Percentiles rank a stretch among this genome's conserved stretches.
Evolutionary conservation across 169 alveolate species (phyloP).

Genomic region (Babesia bigemina): DNA sequence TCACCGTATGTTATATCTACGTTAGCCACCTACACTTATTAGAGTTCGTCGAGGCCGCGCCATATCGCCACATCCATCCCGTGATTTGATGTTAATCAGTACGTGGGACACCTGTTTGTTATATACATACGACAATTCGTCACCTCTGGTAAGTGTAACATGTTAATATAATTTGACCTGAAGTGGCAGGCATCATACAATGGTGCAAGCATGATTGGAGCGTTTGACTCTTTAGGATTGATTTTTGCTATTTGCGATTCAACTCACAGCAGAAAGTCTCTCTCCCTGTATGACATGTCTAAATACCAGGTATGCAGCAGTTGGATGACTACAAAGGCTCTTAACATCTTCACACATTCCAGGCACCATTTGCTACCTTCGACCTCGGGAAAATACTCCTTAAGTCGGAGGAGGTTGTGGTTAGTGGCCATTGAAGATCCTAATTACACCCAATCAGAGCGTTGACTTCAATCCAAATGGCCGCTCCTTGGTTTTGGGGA

Average conservation of each 20-base stretch:
- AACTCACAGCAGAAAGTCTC: conserved; percentile 1
- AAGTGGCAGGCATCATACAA: conserved; percentile 27
- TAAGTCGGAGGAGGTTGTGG: conserved; percentile 53
- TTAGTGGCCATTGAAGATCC: background rate
- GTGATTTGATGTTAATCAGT: conserved; percentile 60
- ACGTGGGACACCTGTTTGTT: conserved; percentile 24
- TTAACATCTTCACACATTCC: background rate
- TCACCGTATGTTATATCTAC: conserved; percentile 44
- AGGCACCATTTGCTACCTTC: conserved; percentile 60
- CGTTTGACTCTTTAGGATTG: conserved; percentile 51
- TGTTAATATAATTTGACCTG: background rate
- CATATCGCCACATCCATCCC: conserved; percentile 60
- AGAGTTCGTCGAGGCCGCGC: conserved; percentile 41
- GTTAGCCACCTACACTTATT: background rate
- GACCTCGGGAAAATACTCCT: conserved; percentile 34
- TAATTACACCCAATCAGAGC: conserved; percentile 29
- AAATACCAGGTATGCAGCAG: conserved; percentile 46
- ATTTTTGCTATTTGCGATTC: conserved; percentile 36
- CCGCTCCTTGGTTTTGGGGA: conserved; percentile 37
- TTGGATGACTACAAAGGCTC: background rate
- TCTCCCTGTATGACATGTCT: conserved; percentile 53
- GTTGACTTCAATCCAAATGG: conserved; percentile 64
- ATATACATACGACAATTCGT: conserved; percentile 38
- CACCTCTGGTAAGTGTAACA: conserved; percentile 47
- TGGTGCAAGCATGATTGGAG: conserved; percentile 40